phyloP scores from a whole-genome alignment of 2,329 filamentous ascomycete species.

The Fusarium nodosum region DNA sequence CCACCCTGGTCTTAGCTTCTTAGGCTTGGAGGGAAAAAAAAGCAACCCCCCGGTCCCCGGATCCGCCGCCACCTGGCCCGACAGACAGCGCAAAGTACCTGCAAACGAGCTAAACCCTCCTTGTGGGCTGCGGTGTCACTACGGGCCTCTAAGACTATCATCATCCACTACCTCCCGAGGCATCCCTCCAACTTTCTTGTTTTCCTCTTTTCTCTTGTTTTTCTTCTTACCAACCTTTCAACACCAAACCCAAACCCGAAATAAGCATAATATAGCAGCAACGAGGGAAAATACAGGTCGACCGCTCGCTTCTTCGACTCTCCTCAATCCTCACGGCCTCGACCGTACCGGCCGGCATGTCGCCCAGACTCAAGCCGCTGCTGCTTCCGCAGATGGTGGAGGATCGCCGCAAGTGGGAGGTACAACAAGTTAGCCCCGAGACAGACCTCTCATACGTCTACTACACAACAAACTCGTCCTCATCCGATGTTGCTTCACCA shows the following conservation, averaged over 20 bases:
- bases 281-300: slow-evolving; percentile 1
- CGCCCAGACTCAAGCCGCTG: slow-evolving; percentile 66
- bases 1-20: slow-evolving; percentile 30
- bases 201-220: slow-evolving; percentile 22
- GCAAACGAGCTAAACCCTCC: slow-evolving; percentile 29
- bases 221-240: slow-evolving; percentile 26
- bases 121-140: slow-evolving; percentile 38
- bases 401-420: slow-evolving; percentile 59
- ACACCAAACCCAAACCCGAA: slow-evolving; percentile 22
- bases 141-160: slow-evolving; percentile 31
- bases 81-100: slow-evolving; percentile 25
- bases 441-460: slow-evolving; percentile 58
- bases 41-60: slow-evolving; percentile 34
- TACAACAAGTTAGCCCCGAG: slow-evolving; percentile 54
- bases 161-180: slow-evolving; percentile 40
- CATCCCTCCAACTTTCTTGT: slow-evolving; percentile 41
- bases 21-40: slow-evolving; percentile 11
- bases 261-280: slow-evolving; percentile 8
- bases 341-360: slow-evolving; percentile 56
- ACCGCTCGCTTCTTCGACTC: slow-evolving; percentile 38
- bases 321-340: slow-evolving; percentile 40
- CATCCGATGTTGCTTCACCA: slow-evolving; percentile 77
- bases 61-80: slow-evolving; percentile 45
- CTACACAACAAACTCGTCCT: slow-evolving; percentile 67
- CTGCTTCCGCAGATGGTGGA: slow-evolving; percentile 68